Conservation (phyloP, 192 early-diverging fungal genomes). For the Rhizophlyctis rosea region DNA sequence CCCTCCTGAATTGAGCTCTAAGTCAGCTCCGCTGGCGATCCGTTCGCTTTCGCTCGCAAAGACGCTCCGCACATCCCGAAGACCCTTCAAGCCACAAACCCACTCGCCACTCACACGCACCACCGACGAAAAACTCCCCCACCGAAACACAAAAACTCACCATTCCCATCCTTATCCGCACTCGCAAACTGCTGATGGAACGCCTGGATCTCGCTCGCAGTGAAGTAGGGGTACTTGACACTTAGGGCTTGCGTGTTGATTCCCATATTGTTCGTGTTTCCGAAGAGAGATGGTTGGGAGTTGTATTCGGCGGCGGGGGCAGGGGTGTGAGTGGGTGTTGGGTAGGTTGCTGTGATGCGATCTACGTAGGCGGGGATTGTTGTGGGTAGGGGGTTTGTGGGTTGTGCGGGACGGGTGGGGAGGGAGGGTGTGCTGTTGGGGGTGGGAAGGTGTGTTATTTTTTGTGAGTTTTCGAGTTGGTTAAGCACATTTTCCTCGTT, state of each 20-base stretch:
- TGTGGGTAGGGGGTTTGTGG: neutral
- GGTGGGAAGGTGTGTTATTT: neutral
- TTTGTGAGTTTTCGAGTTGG: too few species aligned
- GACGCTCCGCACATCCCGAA: too few species aligned
- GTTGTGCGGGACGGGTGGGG: neutral
- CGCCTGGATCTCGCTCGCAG: slow-evolving; percentile 47
- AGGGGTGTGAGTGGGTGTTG: neutral
- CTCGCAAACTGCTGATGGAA: slow-evolving; percentile 48
- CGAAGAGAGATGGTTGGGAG: neutral
- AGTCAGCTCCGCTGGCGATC: too few species aligned
- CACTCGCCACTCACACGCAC: too few species aligned
- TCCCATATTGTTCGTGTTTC: slow-evolving; percentile 24
- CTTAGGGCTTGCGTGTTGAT: slow-evolving; percentile 40
- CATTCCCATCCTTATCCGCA: slow-evolving; percentile 45
- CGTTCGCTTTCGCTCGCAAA: too few species aligned
- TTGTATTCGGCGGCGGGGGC: neutral
- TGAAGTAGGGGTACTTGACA: slow-evolving; percentile 47
- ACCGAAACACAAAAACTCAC: too few species aligned
- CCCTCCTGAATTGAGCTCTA: too few species aligned
- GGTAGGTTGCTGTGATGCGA: neutral
- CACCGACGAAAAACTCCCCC: too few species aligned
- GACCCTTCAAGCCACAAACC: too few species aligned
- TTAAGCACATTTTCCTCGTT: too few species aligned
- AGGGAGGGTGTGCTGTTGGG: neutral
- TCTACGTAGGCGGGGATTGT: slow-evolving; percentile 9